These are phyloP conservation scores for Rhizopogon roseolus DNA, from an alignment of 768 basidiomycete genomes.

Conservation along the genomic window DNA sequence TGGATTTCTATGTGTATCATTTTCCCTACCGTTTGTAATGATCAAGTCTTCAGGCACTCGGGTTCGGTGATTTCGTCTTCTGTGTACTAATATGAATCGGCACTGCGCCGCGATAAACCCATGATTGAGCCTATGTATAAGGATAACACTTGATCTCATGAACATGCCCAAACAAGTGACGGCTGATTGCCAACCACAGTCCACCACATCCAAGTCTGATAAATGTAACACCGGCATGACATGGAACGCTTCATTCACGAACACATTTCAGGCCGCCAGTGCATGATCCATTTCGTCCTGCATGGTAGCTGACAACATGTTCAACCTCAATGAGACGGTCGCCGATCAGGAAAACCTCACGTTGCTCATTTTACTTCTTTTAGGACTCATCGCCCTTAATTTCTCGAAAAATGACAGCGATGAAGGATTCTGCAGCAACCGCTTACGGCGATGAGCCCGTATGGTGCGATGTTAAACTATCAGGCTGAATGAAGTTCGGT, in stretches of 20 bases:
- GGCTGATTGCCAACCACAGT: too few relatives aligned
- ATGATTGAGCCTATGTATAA: slow-evolving; percentile 11
- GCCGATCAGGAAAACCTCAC: too few relatives aligned
- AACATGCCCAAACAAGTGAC: too few relatives aligned
- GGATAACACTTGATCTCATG: not conserved
- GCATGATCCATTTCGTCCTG: slow-evolving; percentile 8
- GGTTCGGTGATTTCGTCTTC: slow-evolving; percentile 23
- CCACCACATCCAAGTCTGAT: too few relatives aligned
- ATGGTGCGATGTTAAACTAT: slow-evolving; percentile 35
- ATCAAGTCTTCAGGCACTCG: slow-evolving; percentile 4
- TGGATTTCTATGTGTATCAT: not conserved
- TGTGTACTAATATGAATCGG: slow-evolving; percentile 16
- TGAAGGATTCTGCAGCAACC: slow-evolving; percentile 7
- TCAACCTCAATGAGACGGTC: not conserved
- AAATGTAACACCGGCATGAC: not conserved
- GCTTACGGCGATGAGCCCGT: slow-evolving; percentile 11
- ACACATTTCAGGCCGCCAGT: not conserved
- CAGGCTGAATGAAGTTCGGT: not conserved
- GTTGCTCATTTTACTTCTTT: too few relatives aligned
- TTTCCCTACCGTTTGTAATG: not conserved
- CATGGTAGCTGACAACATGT: slow-evolving; percentile 14
- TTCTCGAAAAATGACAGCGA: not conserved
- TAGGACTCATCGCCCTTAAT: too few relatives aligned
- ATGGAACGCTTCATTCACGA: not conserved
- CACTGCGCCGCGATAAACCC: slow-evolving; percentile 8